A percentile compares a stretch with the other conserved stretches of the same genome.
phyloP scores from a whole-genome alignment of 768 basidiomycete species.

The Amanita rubescens region DNA sequence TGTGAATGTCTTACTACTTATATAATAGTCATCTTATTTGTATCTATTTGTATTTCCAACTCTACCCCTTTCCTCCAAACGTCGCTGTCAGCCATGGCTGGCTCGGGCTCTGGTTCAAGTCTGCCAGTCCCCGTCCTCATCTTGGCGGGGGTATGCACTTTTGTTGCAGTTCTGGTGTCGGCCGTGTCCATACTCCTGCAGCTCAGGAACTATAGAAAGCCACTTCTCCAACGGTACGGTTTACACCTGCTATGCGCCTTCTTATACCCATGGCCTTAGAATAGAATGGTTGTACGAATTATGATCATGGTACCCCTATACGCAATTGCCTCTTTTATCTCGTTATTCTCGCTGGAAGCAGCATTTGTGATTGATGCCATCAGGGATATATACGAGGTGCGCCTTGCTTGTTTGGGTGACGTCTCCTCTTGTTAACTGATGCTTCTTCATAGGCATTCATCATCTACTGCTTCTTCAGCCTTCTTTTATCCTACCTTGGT shows the following conservation, averaged over 20 bases:
- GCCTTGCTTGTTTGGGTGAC: conserved; percentile 13
- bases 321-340: conserved; percentile 83
- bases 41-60: neutral
- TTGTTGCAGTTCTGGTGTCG: conserved; percentile 67
- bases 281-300: conserved; percentile 86
- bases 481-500: conserved; percentile 79
- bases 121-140: conserved; percentile 49
- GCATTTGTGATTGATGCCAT: conserved; percentile 96
- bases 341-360: conserved; percentile 87
- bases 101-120: conserved; percentile 50
- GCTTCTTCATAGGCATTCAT: conserved; percentile 70
- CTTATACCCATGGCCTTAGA: neutral
- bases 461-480: conserved; percentile 87
- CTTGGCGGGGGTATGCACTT: conserved; percentile 54
- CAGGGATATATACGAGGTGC: conserved; percentile 92
- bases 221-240: conserved; percentile 71
- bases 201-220: conserved; percentile 81
- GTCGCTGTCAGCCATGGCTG: neutral
- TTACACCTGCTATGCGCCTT: neutral
- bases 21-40: neutral
- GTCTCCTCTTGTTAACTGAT: neutral
- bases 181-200: conserved; percentile 73
- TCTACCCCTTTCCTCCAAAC: too few relatives aligned
- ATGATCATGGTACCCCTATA: conserved; percentile 98
- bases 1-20: too few relatives aligned